These are phyloP conservation scores for Colletotrichum viniferum DNA, from an alignment of 2,329 filamentous ascomycete species.

Conservation along the genomic window DNA sequence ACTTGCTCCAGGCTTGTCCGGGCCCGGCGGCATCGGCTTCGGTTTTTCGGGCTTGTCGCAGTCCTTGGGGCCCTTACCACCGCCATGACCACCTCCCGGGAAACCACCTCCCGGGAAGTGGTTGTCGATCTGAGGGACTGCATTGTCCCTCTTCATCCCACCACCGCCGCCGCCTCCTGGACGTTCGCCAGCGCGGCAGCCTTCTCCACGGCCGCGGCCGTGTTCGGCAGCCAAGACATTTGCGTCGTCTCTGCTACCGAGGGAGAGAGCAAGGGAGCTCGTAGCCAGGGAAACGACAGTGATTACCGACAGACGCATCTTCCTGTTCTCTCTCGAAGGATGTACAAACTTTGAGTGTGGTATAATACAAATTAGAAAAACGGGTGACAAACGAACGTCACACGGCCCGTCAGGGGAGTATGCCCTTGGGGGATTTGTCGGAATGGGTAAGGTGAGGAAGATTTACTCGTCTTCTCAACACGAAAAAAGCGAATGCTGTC, in stretches of 20 bases:
- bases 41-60: not conserved
- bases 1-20: not conserved
- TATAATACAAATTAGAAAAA: not conserved
- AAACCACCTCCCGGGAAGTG: not conserved
- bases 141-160: not conserved
- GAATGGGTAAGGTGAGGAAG: not conserved
- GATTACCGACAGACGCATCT: slow-evolving; percentile 13
- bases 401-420: not conserved
- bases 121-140: not conserved
- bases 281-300: slow-evolving; percentile 8
- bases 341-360: not conserved
- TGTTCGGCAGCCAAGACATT: not conserved
- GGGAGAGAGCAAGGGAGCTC: slow-evolving; percentile 8
- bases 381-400: not conserved
- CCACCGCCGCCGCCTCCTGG: not conserved
- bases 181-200: not conserved
- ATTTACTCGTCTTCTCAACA: not conserved
- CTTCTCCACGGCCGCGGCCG: not conserved
- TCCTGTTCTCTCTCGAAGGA: not conserved
- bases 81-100: not conserved
- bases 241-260: not conserved
- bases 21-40: not conserved
- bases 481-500: not conserved
- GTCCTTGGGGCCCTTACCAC: not conserved
- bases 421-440: not conserved